A percentile compares a stretch with the other conserved stretches of the same genome.
These are phyloP conservation scores for Globisporangium heterothallicum DNA, from an alignment of 352 stramenopile genomes.

Conservation along the genomic window DNA sequence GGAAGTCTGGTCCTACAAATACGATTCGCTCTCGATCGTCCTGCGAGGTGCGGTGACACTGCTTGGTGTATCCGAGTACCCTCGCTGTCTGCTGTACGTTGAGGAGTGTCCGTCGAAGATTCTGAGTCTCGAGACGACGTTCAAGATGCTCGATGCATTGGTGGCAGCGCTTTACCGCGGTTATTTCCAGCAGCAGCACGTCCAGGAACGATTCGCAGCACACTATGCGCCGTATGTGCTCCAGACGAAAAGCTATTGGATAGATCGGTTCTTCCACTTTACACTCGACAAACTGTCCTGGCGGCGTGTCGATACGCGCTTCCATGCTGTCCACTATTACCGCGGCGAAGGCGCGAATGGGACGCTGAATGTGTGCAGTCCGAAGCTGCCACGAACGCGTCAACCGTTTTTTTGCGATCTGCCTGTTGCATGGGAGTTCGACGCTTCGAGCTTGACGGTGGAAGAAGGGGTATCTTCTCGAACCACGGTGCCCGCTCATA, in stretches of 20 bases:
- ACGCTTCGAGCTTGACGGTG: slow-evolving; percentile 4
- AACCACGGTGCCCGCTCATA: slow-evolving; percentile 16
- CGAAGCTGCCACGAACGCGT: slow-evolving; percentile 2
- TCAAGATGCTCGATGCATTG: slow-evolving; percentile 35
- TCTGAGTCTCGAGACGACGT: slow-evolving; percentile 19
- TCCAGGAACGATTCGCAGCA: neutral
- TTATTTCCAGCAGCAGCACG: neutral
- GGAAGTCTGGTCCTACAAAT: slow-evolving; percentile 25
- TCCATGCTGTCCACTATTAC: slow-evolving; percentile 22
- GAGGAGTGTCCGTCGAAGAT: slow-evolving; percentile 2
- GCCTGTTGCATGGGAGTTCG: slow-evolving; percentile 18
- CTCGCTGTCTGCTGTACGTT: slow-evolving; percentile 26
- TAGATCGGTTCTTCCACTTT: slow-evolving; percentile 25
- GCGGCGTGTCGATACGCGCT: slow-evolving; percentile 18
- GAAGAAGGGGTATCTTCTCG: slow-evolving; percentile 4
- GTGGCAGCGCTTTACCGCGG: slow-evolving; percentile 6
- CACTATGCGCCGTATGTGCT: slow-evolving; percentile 2
- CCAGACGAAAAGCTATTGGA: slow-evolving; percentile 17
- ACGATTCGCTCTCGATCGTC: slow-evolving; percentile 23
- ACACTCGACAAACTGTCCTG: slow-evolving; percentile 3
- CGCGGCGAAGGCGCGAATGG: neutral
- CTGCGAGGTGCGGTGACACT: slow-evolving; percentile 16
- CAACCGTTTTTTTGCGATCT: slow-evolving; percentile 1
- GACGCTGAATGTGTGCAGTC: neutral
- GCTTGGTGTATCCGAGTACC: slow-evolving; percentile 23